Evolutionary conservation across 106 monocot species (phyloP).

Genomic region (Dendrobium nobile): DNA sequence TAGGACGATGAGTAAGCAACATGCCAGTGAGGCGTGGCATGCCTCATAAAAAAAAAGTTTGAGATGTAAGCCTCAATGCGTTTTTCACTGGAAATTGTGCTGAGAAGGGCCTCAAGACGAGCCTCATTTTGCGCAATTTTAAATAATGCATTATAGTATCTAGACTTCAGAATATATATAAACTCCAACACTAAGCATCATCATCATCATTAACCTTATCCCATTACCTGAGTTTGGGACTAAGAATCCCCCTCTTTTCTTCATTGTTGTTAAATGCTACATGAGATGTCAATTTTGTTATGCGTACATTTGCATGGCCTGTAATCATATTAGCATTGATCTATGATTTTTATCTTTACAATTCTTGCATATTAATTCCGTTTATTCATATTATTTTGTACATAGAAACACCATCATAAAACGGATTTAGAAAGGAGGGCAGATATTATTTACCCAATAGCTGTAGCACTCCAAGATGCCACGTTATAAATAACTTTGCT

Average conservation of each 20-base stretch:
- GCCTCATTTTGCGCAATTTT: too few relatives aligned
- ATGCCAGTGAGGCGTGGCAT: too few relatives aligned
- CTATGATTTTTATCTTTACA: background rate
- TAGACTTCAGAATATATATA: background rate
- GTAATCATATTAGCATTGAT: background rate
- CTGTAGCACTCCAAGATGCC: constrained; percentile 88
- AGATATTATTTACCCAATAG: constrained; percentile 55
- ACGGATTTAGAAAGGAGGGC: background rate
- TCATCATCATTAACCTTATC: background rate
- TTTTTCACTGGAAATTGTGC: too few relatives aligned
- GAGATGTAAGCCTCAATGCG: too few relatives aligned
- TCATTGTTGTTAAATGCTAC: background rate
- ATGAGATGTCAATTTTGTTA: background rate
- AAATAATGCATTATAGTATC: background rate
- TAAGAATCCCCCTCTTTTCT: background rate
- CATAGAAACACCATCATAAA: background rate
- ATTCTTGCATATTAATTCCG: background rate
- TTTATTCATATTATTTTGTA: background rate
- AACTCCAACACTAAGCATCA: background rate
- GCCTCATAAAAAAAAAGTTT: too few relatives aligned
- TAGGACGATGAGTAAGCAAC: too few relatives aligned
- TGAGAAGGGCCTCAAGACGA: too few relatives aligned
- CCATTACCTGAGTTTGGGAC: background rate
- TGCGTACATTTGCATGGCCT: background rate
- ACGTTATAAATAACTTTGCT: constrained; percentile 81